phyloP scores from a whole-genome alignment of 177 flowering plant genomes.

The Telopea speciosissima region DNA sequence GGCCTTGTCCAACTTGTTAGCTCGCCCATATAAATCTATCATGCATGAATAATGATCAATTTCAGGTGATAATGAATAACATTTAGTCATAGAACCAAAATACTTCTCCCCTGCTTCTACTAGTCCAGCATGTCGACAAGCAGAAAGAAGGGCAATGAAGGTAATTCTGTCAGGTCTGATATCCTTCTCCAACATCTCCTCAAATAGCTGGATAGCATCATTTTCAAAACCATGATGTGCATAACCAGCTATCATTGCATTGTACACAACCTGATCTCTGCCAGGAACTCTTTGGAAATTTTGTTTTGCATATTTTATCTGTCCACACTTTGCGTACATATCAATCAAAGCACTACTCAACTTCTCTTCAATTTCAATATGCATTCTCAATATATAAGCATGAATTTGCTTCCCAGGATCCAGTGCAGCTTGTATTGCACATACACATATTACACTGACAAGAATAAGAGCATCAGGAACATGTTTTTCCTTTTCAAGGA shows the following conservation, averaged over 20 bases:
- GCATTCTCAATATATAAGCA: constrained; percentile 41
- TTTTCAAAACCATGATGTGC: constrained; percentile 60
- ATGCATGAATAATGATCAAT: constrained; percentile 78
- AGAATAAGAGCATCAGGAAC: constrained; percentile 45
- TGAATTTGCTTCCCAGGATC: constrained; percentile 72
- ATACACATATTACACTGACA: constrained; percentile 43
- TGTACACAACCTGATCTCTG: constrained; percentile 52
- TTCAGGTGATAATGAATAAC: constrained; percentile 50
- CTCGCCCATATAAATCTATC: constrained; percentile 78
- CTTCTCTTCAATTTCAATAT: constrained; percentile 43
- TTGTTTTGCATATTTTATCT: constrained; percentile 45
- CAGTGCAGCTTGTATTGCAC: constrained; percentile 57
- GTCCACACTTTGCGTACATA: constrained; percentile 84
- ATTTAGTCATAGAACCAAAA: constrained; percentile 51
- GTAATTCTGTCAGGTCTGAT: constrained; percentile 56
- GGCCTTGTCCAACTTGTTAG: constrained; percentile 52
- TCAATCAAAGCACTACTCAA: constrained; percentile 53
- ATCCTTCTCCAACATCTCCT: constrained; percentile 42
- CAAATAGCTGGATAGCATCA: constrained; percentile 44
- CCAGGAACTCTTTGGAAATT: constrained; percentile 26
- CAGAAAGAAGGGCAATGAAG: constrained; percentile 70
- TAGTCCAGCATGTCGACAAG: constrained; percentile 68
- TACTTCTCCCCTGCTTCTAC: constrained; percentile 57
- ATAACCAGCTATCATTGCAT: constrained; percentile 71
- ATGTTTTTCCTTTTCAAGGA: constrained; percentile 18